Conservation (phyloP, 371 early-diverging fungal species). For the Syncephalastrum sp. region DNA sequence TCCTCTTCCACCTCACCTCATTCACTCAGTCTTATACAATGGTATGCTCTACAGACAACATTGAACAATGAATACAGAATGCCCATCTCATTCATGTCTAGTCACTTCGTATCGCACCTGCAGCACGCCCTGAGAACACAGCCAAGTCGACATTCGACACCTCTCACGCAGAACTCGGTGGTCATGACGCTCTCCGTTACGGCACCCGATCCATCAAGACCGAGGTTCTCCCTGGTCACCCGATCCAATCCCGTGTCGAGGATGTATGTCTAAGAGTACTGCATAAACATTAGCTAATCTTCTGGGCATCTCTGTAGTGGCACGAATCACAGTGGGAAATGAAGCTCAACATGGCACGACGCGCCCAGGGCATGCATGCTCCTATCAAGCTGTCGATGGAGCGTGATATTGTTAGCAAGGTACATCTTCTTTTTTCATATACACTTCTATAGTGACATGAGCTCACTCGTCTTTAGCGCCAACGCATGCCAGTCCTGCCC, state of each 20-base stretch:
- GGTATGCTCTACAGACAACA: no score
- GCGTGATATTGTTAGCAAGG: slow-evolving; percentile 67
- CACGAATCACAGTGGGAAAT: slow-evolving; percentile 79
- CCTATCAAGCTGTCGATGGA: slow-evolving; percentile 94
- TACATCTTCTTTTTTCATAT: slow-evolving; percentile 22
- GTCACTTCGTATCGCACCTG: slow-evolving; percentile 47
- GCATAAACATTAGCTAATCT: not conserved
- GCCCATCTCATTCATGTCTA: slow-evolving; percentile 5
- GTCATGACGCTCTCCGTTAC: slow-evolving; percentile 83
- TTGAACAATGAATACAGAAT: no score
- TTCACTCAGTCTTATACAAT: no score
- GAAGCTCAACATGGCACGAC: slow-evolving; percentile 77
- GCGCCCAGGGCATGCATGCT: slow-evolving; percentile 83
- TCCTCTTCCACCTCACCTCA: no score
- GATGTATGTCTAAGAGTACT: slow-evolving; percentile 42
- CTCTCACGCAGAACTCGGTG: slow-evolving; percentile 67
- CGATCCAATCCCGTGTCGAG: slow-evolving; percentile 73
- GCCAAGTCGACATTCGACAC: slow-evolving; percentile 51
- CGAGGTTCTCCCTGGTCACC: slow-evolving; percentile 73
- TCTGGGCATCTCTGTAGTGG: slow-evolving; percentile 57
- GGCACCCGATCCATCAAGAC: slow-evolving; percentile 74
- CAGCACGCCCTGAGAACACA: slow-evolving; percentile 40
- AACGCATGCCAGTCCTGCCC: slow-evolving; percentile 65
- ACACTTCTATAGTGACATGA: not conserved
- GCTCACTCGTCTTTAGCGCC: slow-evolving; percentile 28